Base-by-base conservation (phyloP, 1,284 basidiomycete genomes). In the Fomes fomentarius region DNA sequence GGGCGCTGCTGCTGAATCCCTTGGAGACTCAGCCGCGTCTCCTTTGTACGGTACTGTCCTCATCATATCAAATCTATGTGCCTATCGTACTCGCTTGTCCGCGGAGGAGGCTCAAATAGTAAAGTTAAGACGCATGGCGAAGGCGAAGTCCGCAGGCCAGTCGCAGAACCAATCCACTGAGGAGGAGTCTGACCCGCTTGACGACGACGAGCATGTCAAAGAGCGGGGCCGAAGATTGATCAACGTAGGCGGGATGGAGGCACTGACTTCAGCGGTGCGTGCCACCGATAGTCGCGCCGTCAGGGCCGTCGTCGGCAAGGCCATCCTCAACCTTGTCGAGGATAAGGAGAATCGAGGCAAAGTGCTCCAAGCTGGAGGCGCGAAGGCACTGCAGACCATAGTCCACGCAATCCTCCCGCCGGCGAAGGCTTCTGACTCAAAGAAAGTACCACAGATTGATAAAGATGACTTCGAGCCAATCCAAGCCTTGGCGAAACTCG, bases 401-500 rank as follows among this genome's bases (percentile, higher is more conserved):
- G 85, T 93, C 65, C 65, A 75, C 52, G 64, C 67, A 7, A 60
- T 70, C 8, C 62, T 72, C 5, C 60, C 74, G 17, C 54, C 69
- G 2, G 60, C 66, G 22, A 52, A 60, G 19, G 30, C 60, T 11
- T 62, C 70, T 0, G 66, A 65, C 44, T 30, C 60, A 26, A 45
- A 54, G 8, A 61, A 63, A 28, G 56, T 57, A 22, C 62, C 65
- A 22, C 66, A 68, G 35, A 62, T 82, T 31, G 78, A 83, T 47
- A 63, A 71, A n/a, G 66, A 74, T 4, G 79, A 82, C 52, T 75
- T 96, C 7, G 76, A 83, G 11, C 79, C 93, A 0, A 81, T 93
- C 26, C 96, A 98, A 69, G 95, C 94, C 0, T 76, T 98, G 14
- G 92, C 95, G 10, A 98, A 97, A 67, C 84, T 99, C 28, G 79